These are phyloP conservation scores for Fusarium verticillioides DNA, from an alignment of 2,329 filamentous ascomycete genomes.

Conservation along the genomic window DNA sequence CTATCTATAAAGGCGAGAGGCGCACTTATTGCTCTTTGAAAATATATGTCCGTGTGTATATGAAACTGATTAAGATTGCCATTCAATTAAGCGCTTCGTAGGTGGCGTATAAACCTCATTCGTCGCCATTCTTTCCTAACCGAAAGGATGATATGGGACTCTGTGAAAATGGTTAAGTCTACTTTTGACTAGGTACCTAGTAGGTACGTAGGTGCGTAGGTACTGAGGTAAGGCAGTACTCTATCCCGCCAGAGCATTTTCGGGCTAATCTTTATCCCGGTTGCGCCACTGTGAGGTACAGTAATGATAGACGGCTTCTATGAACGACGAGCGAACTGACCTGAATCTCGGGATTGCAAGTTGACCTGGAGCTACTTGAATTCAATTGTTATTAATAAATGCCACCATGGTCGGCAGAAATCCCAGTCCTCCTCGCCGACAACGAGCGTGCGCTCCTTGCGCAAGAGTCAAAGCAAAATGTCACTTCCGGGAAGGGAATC, in stretches of 20 bases:
- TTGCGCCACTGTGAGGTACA: not conserved
- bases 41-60: not conserved
- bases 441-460: constrained; percentile 48
- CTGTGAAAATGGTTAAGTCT: not conserved
- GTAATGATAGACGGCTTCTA: not conserved
- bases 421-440: constrained; percentile 45
- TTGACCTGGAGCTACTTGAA: not conserved
- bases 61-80: not conserved
- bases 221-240: not conserved
- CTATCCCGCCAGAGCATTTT: not conserved
- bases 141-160: not conserved
- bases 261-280: constrained; percentile 4
- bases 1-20: not conserved
- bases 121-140: not conserved
- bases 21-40: not conserved
- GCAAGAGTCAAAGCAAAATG: constrained; percentile 46
- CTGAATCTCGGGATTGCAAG: not conserved
- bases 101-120: not conserved
- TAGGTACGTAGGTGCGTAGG: no score
- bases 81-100: not conserved
- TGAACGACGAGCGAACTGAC: not conserved
- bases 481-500: constrained; percentile 41
- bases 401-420: constrained; percentile 26
- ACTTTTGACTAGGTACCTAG: not conserved
- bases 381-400: not conserved